Conservation (phyloP, 23 red algal genomes). For the Agarophyton chilense region DNA sequence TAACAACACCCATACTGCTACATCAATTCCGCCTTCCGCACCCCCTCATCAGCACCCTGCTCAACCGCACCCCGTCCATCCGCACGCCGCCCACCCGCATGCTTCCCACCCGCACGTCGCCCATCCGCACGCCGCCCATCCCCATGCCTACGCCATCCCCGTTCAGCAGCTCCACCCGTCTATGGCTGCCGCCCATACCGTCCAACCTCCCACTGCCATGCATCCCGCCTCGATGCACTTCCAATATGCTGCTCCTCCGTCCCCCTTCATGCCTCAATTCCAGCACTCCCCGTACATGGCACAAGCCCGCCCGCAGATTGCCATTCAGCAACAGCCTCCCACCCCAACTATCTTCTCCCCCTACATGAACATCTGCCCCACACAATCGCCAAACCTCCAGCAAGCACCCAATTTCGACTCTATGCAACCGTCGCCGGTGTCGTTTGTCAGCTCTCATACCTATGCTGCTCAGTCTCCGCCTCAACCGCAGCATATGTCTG, state of each 20-base stretch:
- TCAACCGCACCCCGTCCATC: too few relatives aligned
- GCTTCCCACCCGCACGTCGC: background rate
- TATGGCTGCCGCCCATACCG: background rate
- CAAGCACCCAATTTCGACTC: slow-evolving; percentile 11
- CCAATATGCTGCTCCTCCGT: background rate
- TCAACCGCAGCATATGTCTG: slow-evolving; percentile 3
- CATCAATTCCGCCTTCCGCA: background rate
- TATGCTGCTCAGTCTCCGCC: slow-evolving; percentile 14
- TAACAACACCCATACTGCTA: background rate
- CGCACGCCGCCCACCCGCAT: background rate
- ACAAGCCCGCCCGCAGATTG: slow-evolving; percentile 6
- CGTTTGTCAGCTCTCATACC: slow-evolving; percentile 1
- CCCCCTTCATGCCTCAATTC: background rate
- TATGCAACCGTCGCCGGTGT: slow-evolving; percentile 43
- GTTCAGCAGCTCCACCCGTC: background rate
- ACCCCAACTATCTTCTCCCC: slow-evolving; percentile 32
- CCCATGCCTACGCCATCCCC: slow-evolving; percentile 1
- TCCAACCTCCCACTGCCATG: background rate
- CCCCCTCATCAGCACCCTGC: background rate
- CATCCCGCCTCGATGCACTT: background rate
- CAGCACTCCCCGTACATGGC: background rate
- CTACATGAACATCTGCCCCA: slow-evolving; percentile 25
- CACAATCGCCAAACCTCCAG: background rate
- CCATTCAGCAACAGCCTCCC: slow-evolving; percentile 6
- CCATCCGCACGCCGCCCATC: slow-evolving; percentile 1